phyloP scores from a whole-genome alignment of 2,329 filamentous ascomycete species.

The Neofusicoccum sp. region DNA sequence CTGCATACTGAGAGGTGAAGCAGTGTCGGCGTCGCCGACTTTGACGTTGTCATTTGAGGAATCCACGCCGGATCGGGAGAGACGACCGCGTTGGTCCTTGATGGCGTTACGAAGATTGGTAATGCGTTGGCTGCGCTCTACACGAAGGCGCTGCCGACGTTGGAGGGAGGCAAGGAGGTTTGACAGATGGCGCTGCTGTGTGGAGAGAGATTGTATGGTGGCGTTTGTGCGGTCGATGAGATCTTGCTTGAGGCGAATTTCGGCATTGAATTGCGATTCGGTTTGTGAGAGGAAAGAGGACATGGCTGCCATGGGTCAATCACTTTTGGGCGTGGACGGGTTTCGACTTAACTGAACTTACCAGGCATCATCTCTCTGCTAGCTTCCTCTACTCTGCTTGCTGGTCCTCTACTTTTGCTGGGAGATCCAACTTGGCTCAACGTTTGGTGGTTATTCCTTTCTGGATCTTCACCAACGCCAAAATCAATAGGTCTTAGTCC shows the following conservation, averaged over 20 bases:
- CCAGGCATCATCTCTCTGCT: slow-evolving; percentile 77
- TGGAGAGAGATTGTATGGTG: slow-evolving; percentile 76
- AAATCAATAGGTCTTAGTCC: slow-evolving; percentile 91
- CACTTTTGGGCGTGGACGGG: neutral
- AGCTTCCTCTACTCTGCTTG: slow-evolving; percentile 63
- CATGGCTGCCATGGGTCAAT: slow-evolving; percentile 58
- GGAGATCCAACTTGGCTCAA: slow-evolving; percentile 30
- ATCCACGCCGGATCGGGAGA: slow-evolving; percentile 9
- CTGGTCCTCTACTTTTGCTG: slow-evolving; percentile 37
- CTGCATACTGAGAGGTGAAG: neutral
- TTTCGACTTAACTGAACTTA: slow-evolving; percentile 47
- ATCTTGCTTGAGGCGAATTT: slow-evolving; percentile 80
- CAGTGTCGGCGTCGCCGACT: slow-evolving; percentile 49
- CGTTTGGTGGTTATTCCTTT: slow-evolving; percentile 43
- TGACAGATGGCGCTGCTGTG: slow-evolving; percentile 73
- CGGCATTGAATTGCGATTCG: slow-evolving; percentile 73
- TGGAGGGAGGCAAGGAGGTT: slow-evolving; percentile 70
- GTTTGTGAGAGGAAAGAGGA: slow-evolving; percentile 78
- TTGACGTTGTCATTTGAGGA: slow-evolving; percentile 50
- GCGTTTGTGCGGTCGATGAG: slow-evolving; percentile 78
- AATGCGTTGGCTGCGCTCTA: slow-evolving; percentile 67
- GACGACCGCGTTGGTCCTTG: slow-evolving; percentile 60
- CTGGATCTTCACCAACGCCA: slow-evolving; percentile 73
- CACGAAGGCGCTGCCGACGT: slow-evolving; percentile 61
- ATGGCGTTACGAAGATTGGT: slow-evolving; percentile 73